These are phyloP conservation scores for Musa itinerans DNA, from an alignment of 176 grass and related monocot species.

Conservation along the genomic window DNA sequence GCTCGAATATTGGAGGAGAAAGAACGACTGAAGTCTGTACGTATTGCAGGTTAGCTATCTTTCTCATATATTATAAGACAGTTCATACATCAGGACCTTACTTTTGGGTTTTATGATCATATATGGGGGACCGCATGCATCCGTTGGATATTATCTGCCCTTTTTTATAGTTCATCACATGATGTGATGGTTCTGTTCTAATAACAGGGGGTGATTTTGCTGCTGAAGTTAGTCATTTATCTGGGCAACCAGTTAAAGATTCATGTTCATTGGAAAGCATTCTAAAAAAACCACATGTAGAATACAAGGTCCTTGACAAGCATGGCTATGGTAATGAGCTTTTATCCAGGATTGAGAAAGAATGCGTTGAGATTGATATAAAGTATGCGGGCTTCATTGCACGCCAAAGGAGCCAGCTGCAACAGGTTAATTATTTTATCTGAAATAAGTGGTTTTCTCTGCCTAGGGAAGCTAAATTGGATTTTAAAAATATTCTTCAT, in stretches of 20 bases:
- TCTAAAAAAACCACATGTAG: constrained; percentile 87
- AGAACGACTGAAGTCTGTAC: constrained; percentile 57
- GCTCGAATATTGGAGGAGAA: constrained; percentile 68
- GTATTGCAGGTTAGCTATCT: constrained; percentile 43
- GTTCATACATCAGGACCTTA: background rate
- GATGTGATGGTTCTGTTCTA: background rate
- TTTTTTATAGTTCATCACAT: background rate
- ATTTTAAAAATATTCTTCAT: background rate
- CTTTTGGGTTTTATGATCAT: background rate
- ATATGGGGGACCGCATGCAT: background rate
- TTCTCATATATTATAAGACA: background rate
- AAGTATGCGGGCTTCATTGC: constrained; percentile 84
- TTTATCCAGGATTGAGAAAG: constrained; percentile 82
- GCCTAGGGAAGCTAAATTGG: constrained; percentile 7
- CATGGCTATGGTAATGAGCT: constrained; percentile 63
- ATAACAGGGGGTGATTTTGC: constrained; percentile 62
- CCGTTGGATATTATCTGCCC: background rate
- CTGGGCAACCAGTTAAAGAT: constrained; percentile 71
- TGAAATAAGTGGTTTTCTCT: background rate
- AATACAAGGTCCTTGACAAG: constrained; percentile 91
- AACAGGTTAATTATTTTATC: constrained; percentile 54
- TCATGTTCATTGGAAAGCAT: constrained; percentile 68
- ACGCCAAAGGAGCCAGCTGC: constrained; percentile 73
- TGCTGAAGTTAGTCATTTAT: constrained; percentile 55
- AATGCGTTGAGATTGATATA: constrained; percentile 99